A percentile compares a stretch with the other conserved stretches of the same genome.
Conservation (phyloP, 2,329 filamentous ascomycete species). For the Tolypocladium tropicale region DNA sequence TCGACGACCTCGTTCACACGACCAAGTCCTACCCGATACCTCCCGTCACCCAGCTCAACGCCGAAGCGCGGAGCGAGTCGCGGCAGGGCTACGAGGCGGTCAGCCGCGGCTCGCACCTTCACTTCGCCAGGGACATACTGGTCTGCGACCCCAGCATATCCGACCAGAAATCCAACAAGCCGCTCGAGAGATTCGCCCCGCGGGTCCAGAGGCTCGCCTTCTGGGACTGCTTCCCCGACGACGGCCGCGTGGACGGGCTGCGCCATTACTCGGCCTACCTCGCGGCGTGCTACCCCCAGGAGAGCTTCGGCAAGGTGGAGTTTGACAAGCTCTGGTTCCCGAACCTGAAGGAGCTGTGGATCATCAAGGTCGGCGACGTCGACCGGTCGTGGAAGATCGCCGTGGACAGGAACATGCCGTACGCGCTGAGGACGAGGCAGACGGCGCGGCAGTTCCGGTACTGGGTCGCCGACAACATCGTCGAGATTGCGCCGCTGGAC, state of each 20-base stretch:
- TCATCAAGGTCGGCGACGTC: constrained; percentile 28
- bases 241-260: constrained; percentile 22
- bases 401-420: constrained; percentile 18
- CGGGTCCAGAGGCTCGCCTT: constrained; percentile 24
- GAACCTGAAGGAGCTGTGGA: constrained; percentile 26
- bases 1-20: constrained; percentile 22
- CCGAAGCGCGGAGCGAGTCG: constrained; percentile 22
- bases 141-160: constrained; percentile 26
- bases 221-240: constrained; percentile 30
- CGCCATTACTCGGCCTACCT: constrained; percentile 24
- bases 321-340: constrained; percentile 28
- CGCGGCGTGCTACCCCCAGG: constrained; percentile 19
- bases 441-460: constrained; percentile 27
- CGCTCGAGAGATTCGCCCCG: constrained; percentile 22
- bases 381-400: constrained; percentile 24
- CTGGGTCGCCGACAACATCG: constrained; percentile 26
- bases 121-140: constrained; percentile 25
- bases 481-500: constrained; percentile 25
- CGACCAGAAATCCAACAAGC: constrained; percentile 19
- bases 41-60: constrained; percentile 24
- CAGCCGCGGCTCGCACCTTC: constrained; percentile 23
- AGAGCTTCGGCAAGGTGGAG: constrained; percentile 20
- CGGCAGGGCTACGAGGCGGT: constrained; percentile 23
- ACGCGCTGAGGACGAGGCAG: constrained; percentile 17
- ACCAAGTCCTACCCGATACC: constrained; percentile 22